Base-by-base conservation (phyloP, 331 rosid genomes). In the Telfairia occidentalis region DNA sequence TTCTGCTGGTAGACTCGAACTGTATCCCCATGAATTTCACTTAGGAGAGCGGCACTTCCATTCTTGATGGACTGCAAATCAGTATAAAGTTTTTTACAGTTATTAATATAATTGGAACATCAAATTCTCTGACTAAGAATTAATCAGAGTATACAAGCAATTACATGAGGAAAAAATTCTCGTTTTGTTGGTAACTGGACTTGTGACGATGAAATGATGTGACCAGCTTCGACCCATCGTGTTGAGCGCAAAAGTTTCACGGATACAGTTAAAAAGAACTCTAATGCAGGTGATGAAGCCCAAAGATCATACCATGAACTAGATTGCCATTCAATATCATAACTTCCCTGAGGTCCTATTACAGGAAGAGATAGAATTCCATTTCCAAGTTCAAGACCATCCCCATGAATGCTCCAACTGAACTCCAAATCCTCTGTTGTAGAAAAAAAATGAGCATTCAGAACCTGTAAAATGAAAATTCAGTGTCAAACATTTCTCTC, bases 171-270 rank as follows among this genome's bases (percentile, higher is more conserved):
- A 77, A 65, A 50, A 37, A 67, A 42, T 59, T 82, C 82, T 83
- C 90, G 84, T 82, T 60, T 85, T 66, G 80, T 46, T 67, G 98
- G 98, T 73, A 94, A 78, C 86, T 88, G 89, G 73, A 91, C 71
- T 90, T 94, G 98, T 59, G 97, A 76, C n/a, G 89, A 89, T 58
- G 97, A 87, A 82, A 88, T 37, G 21, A 83, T 75, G 76, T 94
- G 98, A 76, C 96, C 97, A 60, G 96, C 95, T 80, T 87, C 89
- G 74, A 84, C 97, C 97, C 97, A 91, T 65, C 81, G 83, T 2
- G 90, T 88, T n/a, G 96, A 75, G 69, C 55, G 61, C 87, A 86
- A 82, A 75, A 91, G 96, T 85, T 90, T 91, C 45, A 84, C 85
- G 11, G 83, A 81, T 60, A 91, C 82, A 5, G 82, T 85, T 45